Conservation (phyloP, 176 grass and related monocot species). For the Aegilops sharonensis region DNA sequence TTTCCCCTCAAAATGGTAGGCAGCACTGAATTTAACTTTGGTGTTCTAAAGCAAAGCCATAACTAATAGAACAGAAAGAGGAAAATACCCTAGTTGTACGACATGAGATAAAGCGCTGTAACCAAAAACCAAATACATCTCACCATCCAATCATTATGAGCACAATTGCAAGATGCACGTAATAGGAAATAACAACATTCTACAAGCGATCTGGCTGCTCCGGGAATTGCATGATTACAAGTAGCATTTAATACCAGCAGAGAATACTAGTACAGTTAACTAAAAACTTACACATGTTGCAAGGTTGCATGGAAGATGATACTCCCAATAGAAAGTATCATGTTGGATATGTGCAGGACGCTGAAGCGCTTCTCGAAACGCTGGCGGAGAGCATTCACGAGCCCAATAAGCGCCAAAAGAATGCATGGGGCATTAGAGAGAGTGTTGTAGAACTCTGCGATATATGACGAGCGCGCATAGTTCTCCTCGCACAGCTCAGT, state of each 20-base stretch:
- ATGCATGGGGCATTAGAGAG: slow-evolving; percentile 69
- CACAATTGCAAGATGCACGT: neutral
- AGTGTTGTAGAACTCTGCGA: slow-evolving; percentile 88
- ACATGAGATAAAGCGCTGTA: neutral
- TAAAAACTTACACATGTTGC: slow-evolving; percentile 67
- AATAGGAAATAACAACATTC: neutral
- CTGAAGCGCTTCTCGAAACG: slow-evolving; percentile 86
- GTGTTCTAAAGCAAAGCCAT: neutral
- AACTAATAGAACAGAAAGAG: neutral
- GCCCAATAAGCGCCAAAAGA: slow-evolving; percentile 66
- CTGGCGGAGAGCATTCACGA: slow-evolving; percentile 65
- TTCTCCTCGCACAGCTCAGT: slow-evolving; percentile 76
- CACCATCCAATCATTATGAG: neutral
- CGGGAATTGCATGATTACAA: neutral
- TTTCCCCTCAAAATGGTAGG: neutral
- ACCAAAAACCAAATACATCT: neutral
- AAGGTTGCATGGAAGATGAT: slow-evolving; percentile 88
- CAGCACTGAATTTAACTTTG: neutral
- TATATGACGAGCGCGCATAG: slow-evolving; percentile 64
- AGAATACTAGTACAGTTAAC: neutral
- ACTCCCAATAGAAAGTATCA: slow-evolving; percentile 81
- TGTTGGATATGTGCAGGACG: slow-evolving; percentile 75
- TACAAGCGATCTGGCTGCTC: neutral
- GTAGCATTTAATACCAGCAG: neutral
- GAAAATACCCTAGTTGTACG: neutral